These are phyloP conservation scores for Triticum timopheevii DNA, from an alignment of 176 grass and related monocot genomes.

Conservation along the genomic window DNA sequence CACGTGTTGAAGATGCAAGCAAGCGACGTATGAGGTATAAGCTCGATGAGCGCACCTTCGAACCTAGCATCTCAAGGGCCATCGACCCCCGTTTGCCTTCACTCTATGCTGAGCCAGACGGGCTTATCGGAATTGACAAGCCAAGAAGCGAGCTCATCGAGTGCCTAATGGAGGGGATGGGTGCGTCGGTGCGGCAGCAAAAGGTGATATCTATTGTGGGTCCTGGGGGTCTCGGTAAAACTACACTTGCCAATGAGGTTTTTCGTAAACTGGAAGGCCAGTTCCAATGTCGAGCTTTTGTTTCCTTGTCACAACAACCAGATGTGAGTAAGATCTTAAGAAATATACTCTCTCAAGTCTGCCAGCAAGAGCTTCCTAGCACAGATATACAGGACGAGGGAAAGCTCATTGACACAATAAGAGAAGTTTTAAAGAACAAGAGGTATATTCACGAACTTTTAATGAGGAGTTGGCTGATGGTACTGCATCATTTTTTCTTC, in stretches of 20 bases:
- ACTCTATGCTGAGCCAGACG: background rate
- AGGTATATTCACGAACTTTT: background rate
- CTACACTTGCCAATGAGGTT: background rate
- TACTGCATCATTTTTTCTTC: background rate
- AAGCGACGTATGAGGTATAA: conserved; percentile 24
- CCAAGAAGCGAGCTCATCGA: conserved; percentile 7
- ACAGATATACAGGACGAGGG: background rate
- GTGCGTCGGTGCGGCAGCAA: background rate
- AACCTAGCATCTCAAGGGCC: background rate
- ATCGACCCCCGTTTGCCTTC: conserved; percentile 17
- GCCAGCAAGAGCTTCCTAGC: background rate
- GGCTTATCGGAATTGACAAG: conserved; percentile 8
- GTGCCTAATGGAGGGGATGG: background rate
- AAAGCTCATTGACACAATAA: background rate
- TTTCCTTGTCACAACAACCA: conserved; percentile 10
- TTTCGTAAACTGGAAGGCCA: background rate
- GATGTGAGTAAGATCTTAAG: conserved; percentile 16
- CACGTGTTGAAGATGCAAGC: conserved; percentile 11
- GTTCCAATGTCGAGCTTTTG: conserved; percentile 4
- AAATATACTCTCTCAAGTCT: conserved; percentile 13
- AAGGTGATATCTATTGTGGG: conserved; percentile 3
- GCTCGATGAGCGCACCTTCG: background rate
- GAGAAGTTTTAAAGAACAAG: background rate
- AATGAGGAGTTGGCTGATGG: background rate
- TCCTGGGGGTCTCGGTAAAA: conserved; percentile 11